A percentile compares a stretch with the other conserved stretches of the same genome.
Evolutionary conservation across 306 rosid genomes (phyloP).

Genomic region (Casuarina equisetifolia): DNA sequence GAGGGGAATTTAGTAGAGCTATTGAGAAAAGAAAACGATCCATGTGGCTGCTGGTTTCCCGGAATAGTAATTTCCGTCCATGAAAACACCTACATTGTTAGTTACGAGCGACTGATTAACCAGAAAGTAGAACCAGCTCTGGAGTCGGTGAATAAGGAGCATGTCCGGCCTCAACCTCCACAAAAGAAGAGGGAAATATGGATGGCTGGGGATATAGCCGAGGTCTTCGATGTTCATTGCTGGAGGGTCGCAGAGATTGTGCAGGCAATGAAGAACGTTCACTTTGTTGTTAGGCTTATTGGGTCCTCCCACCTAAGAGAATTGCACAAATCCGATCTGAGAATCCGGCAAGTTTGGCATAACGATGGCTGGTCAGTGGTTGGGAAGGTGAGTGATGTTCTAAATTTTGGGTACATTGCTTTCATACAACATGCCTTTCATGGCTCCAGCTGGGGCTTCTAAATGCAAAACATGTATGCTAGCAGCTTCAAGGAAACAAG

Average conservation of each 20-base stretch:
- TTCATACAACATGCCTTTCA: no score
- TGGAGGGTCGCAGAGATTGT: constrained; percentile 30
- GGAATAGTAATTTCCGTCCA: constrained; percentile 7
- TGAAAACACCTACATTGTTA: constrained; percentile 14
- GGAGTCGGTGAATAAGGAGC: constrained; percentile 21
- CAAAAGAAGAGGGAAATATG: constrained; percentile 1
- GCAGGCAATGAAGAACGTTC: constrained; percentile 24
- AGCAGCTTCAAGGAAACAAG: constrained; percentile 1
- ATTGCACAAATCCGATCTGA: constrained; percentile 20
- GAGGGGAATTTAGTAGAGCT: constrained; percentile 32
- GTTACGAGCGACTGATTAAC: constrained; percentile 21
- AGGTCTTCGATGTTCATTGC: constrained; percentile 23
- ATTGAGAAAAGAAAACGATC: constrained; percentile 20
- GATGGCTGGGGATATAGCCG: constrained; percentile 32
- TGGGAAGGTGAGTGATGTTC: constrained; percentile 18
- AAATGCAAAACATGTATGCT: not conserved
- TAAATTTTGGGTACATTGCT: no score
- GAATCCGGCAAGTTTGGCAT: constrained; percentile 26
- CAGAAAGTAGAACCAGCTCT: constrained; percentile 13
- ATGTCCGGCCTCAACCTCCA: constrained; percentile 31
- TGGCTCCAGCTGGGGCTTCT: not conserved
- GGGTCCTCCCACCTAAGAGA: constrained; percentile 27
- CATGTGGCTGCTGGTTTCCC: constrained; percentile 22
- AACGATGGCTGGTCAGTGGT: constrained; percentile 26
- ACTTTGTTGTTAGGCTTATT: constrained; percentile 16